Evolutionary conservation across 805 yeast genomes (phyloP).

Genomic region (Barnettozyma vustinii): DNA sequence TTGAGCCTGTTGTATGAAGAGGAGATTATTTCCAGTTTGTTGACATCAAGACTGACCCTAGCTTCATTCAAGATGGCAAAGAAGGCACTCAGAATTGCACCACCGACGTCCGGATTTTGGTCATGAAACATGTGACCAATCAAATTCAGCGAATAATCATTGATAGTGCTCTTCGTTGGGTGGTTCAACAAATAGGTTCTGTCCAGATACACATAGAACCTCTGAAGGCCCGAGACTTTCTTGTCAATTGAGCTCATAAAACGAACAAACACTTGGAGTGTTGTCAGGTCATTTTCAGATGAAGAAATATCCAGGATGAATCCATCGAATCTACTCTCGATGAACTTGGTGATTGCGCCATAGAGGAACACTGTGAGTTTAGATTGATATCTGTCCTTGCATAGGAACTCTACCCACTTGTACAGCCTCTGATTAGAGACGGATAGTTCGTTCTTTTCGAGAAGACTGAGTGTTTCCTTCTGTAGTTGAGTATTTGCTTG

Average conservation of each 20-base stretch:
- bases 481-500: slow-evolving; percentile 1
- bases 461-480: slow-evolving; percentile 1
- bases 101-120: slow-evolving; percentile 2
- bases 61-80: slow-evolving; percentile 1
- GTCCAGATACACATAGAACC: slow-evolving; percentile 19
- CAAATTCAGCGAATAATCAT: slow-evolving; percentile 1
- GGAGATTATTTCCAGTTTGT: background rate
- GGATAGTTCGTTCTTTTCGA: background rate
- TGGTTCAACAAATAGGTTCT: slow-evolving; percentile 23
- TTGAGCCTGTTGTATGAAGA: background rate
- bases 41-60: background rate
- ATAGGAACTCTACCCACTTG: slow-evolving; percentile 23
- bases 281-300: background rate
- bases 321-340: background rate
- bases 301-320: background rate
- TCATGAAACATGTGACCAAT: background rate
- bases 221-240: slow-evolving; percentile 10
- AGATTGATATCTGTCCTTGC: slow-evolving; percentile 20
- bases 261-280: background rate
- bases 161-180: slow-evolving; percentile 19
- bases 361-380: slow-evolving; percentile 13
- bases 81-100: slow-evolving; percentile 5
- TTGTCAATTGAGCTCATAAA: slow-evolving; percentile 2
- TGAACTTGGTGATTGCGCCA: slow-evolving; percentile 4
- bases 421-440: slow-evolving; percentile 13